Percentiles rank a stretch among this genome's conserved stretches.
phyloP scores from a whole-genome alignment of 306 rosid genomes.

The Crotalaria pallida region DNA sequence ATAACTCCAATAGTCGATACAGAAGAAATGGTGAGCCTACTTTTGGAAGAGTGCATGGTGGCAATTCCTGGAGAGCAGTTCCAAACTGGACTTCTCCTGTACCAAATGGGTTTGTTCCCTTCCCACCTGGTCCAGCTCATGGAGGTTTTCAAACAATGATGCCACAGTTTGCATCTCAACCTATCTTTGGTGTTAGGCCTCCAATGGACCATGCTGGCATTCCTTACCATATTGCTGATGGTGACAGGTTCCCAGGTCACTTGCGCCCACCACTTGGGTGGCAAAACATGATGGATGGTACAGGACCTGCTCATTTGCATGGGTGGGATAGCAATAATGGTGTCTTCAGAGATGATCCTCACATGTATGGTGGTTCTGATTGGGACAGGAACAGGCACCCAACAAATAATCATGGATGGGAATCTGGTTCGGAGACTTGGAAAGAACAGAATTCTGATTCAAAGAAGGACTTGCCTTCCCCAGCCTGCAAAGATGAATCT shows the following conservation, averaged over 20 bases:
- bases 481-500: constrained; percentile 57
- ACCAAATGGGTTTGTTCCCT: constrained; percentile 89
- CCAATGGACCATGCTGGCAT: constrained; percentile 78
- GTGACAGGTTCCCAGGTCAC: constrained; percentile 85
- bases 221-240: constrained; percentile 83
- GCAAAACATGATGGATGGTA: constrained; percentile 86
- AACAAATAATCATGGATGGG: constrained; percentile 80
- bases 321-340: constrained; percentile 92
- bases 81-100: constrained; percentile 81
- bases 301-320: constrained; percentile 87
- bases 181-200: constrained; percentile 82
- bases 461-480: constrained; percentile 74
- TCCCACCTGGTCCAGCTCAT: constrained; percentile 86
- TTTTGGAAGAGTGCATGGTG: constrained; percentile 73
- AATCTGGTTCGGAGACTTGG: constrained; percentile 77
- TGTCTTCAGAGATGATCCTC: constrained; percentile 73
- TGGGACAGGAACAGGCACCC: constrained; percentile 90
- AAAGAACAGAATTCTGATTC: constrained; percentile 68
- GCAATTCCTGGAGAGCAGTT: constrained; percentile 90
- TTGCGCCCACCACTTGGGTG: constrained; percentile 91
- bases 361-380: constrained; percentile 69
- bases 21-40: constrained; percentile 72
- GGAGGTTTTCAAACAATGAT: constrained; percentile 87
- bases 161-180: constrained; percentile 81
- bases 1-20: constrained; percentile 65